Conservation (phyloP, 2,329 filamentous ascomycete genomes). For the Phoma herbarum region DNA sequence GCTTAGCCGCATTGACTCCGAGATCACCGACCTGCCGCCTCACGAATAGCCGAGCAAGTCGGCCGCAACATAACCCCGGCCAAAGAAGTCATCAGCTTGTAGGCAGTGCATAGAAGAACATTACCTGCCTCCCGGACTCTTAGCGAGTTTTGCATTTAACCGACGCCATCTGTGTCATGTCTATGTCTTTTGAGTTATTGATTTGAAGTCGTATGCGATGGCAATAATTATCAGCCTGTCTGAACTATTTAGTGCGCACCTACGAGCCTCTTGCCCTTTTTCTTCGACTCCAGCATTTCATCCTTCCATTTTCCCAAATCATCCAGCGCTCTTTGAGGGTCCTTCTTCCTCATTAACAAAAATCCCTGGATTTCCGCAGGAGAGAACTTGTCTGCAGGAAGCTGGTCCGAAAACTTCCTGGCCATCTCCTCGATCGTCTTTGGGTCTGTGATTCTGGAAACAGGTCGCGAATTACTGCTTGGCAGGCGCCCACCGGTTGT, state of each 20-base stretch:
- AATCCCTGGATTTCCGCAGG: constrained; percentile 64
- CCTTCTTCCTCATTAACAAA: constrained; percentile 60
- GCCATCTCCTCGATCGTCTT: constrained; percentile 45
- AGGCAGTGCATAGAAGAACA: too few species aligned
- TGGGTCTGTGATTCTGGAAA: constrained; percentile 2
- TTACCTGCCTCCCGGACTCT: too few species aligned
- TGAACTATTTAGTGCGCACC: constrained; percentile 11
- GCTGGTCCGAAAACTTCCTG: constrained; percentile 53
- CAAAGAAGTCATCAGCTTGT: too few species aligned
- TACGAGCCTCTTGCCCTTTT: constrained; percentile 10
- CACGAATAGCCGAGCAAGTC: too few species aligned
- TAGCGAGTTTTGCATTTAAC: too few species aligned
- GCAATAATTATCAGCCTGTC: too few species aligned
- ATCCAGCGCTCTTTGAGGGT: constrained; percentile 57
- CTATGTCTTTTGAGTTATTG: too few species aligned
- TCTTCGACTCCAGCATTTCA: constrained; percentile 12
- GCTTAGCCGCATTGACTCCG: neutral
- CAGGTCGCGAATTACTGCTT: neutral
- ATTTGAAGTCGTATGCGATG: too few species aligned
- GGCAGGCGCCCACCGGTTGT: neutral
- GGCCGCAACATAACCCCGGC: too few species aligned
- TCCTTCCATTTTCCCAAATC: constrained; percentile 54
- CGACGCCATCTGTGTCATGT: too few species aligned
- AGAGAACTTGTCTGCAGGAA: constrained; percentile 60
- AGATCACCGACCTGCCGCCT: too few species aligned